Evolutionary conservation across 148 eudicot genomes (phyloP), one percentile per base, ranked within the genome.

Genomic region (Spergularia bocconei): DNA sequence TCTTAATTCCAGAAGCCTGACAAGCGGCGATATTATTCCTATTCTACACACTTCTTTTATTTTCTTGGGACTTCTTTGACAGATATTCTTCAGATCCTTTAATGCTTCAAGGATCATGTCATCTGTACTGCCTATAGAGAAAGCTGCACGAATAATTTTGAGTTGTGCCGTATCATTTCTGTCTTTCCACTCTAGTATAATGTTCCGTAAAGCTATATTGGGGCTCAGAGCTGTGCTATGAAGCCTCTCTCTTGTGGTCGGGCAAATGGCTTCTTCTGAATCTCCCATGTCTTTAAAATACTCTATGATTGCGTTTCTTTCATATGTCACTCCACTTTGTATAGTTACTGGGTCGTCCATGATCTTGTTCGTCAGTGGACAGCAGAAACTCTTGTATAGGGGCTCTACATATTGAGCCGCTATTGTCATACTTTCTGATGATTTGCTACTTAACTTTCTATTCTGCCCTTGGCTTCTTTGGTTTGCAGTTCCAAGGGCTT

Each of bases 311-410:
- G 88, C 90, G 20, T 68, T 77, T 69, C 87, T 86, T 79, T 93
- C 96, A 61, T 78, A 93, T 16, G 96, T 89, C 63, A 85, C 84
- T 66, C 98, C 98, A 68, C 85, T 90, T 78, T 83, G 90, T 78
- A 87, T 77, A 48, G 98, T 91, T 47, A 91, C 91, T 13, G 98
- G 91, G 50, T 93, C 98, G 50, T 87, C 87, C 98, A 89, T 93
- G 56, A 93, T 83, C 79, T 66, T 79, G 55, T 86, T 82, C 14
- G 93, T 93, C 73, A 93, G 75, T 11, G 93, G 90, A 76, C 98
- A 93, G 77, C 83, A 77, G 75, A 91, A 93, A 54, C 96, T 79
- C 65, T 87, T 82, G 62, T 88, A 87, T 59, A 88, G 69, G 20
- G 91, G 96, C 74, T 93, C 93, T 80, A 78, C 81, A 80, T 85